Conservation (phyloP, 1,284 basidiomycete genomes). For the Jaminaea rosea region DNA sequence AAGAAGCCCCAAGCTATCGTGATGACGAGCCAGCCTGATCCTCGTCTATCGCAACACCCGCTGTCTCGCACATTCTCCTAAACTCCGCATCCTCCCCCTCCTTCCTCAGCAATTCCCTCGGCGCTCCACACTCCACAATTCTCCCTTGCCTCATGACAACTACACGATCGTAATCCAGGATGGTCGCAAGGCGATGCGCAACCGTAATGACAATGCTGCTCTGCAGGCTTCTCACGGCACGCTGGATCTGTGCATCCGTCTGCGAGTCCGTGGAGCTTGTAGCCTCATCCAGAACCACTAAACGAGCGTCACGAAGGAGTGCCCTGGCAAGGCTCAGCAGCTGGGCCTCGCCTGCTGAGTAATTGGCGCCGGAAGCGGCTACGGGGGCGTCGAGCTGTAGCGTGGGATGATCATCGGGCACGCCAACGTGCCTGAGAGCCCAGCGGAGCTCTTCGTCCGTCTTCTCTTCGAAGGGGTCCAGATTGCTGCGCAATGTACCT, state of each 20-base stretch:
- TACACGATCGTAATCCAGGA: slow-evolving; percentile 60
- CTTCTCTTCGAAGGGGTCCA: slow-evolving; percentile 79
- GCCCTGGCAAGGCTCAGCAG: slow-evolving; percentile 67
- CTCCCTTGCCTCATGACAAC: slow-evolving; percentile 53
- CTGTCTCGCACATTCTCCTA: too few species aligned
- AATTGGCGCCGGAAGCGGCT: slow-evolving; percentile 69
- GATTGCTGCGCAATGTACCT: slow-evolving; percentile 72
- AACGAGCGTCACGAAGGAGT: slow-evolving; percentile 63
- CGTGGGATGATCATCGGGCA: background rate
- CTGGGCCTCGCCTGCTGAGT: slow-evolving; percentile 75
- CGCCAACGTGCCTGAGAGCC: too few species aligned
- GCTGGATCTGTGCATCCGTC: slow-evolving; percentile 19
- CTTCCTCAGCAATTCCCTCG: slow-evolving; percentile 38
- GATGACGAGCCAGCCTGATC: too few species aligned
- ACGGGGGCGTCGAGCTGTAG: slow-evolving; percentile 59
- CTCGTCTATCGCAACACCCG: too few species aligned
- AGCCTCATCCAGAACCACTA: slow-evolving; percentile 76
- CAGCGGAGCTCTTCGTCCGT: slow-evolving; percentile 68
- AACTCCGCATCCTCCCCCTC: too few species aligned
- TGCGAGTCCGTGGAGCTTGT: slow-evolving; percentile 56
- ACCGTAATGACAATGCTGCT: slow-evolving; percentile 48
- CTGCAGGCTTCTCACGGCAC: slow-evolving; percentile 12
- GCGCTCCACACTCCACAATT: slow-evolving; percentile 66
- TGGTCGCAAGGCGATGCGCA: slow-evolving; percentile 20
- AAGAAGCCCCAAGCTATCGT: too few species aligned